Evolutionary conservation across 2,329 filamentous ascomycete genomes (phyloP), one percentile per base, ranked within the genome.

Genomic region (Didymella segeticola): DNA sequence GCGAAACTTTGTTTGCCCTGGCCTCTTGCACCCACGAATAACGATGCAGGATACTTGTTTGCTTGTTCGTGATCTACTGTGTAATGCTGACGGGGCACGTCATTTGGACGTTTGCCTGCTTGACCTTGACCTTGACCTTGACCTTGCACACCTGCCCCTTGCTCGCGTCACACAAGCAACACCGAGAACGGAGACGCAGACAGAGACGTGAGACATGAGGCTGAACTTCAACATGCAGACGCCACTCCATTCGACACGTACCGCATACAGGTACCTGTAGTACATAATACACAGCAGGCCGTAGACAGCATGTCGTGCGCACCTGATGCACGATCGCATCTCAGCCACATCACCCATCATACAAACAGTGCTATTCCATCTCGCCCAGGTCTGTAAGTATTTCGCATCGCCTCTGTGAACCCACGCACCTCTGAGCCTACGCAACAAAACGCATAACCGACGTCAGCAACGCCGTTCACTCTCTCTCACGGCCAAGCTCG

Each of bases 401-500:
- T 5, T 30, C 30, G 31, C 41, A 43, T 26, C 34, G 37, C 33
- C 5, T 14, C 5, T 17, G 17, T 27, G 22, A 20, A 8, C 2
- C 12, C 12, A 15, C 27, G 20, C 33, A 6, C n/a, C 5, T 17
- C 22, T 27, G 22, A 20, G 5, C 2, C 12, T 8, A 15, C 27
- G 20, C 26, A 42, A 33, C 22, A 6, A 41, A 9, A 48, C 26
- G n/a, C n/a, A 9, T 12, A 1, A 1, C n/a, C 30, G 20, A 48
- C 50, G 39, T 48, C 45, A 47, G 39, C 14, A 19, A n/a, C 15
- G 19, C n/a, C n/a, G 43, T 38, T 30, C 20, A 19, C 20, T 20
- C 37, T 25, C 29, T 25, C 43, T 46, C 42, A n/a, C 52, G 52
- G 46, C 47, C 34, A 55, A 50, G 46, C 23, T 55, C 52, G 52